Evolutionary conservation across 305 asterid genomes (phyloP), one percentile per base, ranked within the genome.

Genomic region (Rubia peregrina): DNA sequence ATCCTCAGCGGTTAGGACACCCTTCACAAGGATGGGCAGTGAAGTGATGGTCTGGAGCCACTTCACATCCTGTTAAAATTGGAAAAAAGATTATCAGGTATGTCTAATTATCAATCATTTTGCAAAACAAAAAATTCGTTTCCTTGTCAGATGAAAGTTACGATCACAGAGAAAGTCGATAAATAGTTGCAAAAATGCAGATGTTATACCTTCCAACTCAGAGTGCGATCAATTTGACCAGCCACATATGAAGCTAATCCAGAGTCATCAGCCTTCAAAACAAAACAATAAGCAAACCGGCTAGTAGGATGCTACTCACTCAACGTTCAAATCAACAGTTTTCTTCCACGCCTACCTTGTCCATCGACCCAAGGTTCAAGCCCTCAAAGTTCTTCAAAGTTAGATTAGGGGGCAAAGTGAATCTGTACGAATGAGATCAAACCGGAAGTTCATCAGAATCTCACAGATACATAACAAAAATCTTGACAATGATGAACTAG

Each of bases 241-340:
- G 95, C 95, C 71, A 92, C 96, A 43, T 92, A 92, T 11, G 94
- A 86, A 77, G 98, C 95, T 67, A 92, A 84, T 73, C 97, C 98
- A 78, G 97, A 92, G 82, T 90, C 96, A 68, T 77, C 61, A 76
- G 89, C 83, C 98, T 92, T 71, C 74, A 82, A 7, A 62, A 61
- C 70, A 19, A 70, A 61, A 77, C 33, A 57, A 65, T 60, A 73
- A 64, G 72, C 33, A 69, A 71, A 41, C 64, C 19, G 62, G 44
- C 19, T 16, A 30, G 22, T 43, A 61, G 36, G 51, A 73, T 21
- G 51, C 12, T n/a, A n/a, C 1, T 24, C 19, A 44, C 49, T 10
- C 10, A 3, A 24, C 19, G 41, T 40, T 30, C 22, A 65, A n/a
- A 60, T 43, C 33, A 40, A 43, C 22, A 48, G 42, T 14, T 73